Evolutionary conservation across 2,329 filamentous ascomycete species (phyloP).

Genomic region (Pyrenophora tritici-repentis): DNA sequence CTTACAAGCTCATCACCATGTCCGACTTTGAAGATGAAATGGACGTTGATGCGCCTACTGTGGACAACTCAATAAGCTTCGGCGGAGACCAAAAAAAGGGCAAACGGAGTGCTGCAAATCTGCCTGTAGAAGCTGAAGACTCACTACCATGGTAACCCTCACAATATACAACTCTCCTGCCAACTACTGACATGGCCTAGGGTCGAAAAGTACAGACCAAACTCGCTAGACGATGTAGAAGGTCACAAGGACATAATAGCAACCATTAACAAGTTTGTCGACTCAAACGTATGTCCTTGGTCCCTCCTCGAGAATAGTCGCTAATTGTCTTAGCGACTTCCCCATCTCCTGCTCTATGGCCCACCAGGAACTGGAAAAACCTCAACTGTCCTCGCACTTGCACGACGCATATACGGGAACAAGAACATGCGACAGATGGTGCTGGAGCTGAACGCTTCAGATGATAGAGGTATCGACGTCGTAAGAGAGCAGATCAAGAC

Average conservation of each 20-base stretch:
- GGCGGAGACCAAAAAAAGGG: conserved; percentile 80
- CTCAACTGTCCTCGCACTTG: conserved; percentile 91
- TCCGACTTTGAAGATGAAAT: conserved; percentile 67
- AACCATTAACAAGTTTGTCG: conserved; percentile 97
- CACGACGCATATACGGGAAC: conserved; percentile 86
- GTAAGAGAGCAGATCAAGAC: conserved; percentile 98
- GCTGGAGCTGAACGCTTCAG: conserved; percentile 93
- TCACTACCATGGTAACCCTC: conserved; percentile 79
- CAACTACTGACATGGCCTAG: conserved; percentile 49
- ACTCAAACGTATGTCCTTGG: conserved; percentile 69
- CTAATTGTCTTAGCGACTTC: conserved; percentile 65
- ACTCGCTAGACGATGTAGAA: conserved; percentile 86
- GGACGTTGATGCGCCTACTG: conserved; percentile 66
- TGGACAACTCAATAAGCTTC: conserved; percentile 65
- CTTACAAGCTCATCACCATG: conserved; percentile 44
- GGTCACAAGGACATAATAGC: conserved; percentile 96
- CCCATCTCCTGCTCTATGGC: conserved; percentile 94
- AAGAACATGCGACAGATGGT: conserved; percentile 99
- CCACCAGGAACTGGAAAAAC: conserved; percentile 98
- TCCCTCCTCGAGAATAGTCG: neutral
- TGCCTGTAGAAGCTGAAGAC: conserved; percentile 93
- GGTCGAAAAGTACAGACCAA: conserved; percentile 97
- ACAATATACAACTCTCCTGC: rapidly evolving
- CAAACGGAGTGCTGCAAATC: conserved; percentile 88
- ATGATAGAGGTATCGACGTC: conserved; percentile 96